phyloP scores from a whole-genome alignment of 805 yeast species.

The Saturnispora diversa region DNA sequence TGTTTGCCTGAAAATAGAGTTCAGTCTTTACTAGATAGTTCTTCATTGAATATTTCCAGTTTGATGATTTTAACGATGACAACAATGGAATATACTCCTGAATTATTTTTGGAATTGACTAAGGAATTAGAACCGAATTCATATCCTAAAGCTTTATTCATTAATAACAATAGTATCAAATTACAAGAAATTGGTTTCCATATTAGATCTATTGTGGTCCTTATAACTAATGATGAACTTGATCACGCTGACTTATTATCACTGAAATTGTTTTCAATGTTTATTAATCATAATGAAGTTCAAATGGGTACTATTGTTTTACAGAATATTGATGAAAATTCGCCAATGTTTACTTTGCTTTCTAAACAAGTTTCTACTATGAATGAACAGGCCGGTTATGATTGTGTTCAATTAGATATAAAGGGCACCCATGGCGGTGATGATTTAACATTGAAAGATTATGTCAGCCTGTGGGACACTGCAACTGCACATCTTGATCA shows the following conservation, averaged over 20 bases:
- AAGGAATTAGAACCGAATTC: constrained; percentile 12
- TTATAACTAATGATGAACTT: constrained; percentile 16
- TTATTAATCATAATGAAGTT: constrained; percentile 19
- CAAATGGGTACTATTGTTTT: constrained; percentile 9
- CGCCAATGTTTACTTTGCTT: constrained; percentile 2
- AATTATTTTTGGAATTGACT: constrained; percentile 13
- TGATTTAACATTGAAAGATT: constrained; percentile 4
- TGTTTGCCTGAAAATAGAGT: constrained; percentile 24
- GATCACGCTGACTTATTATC: constrained; percentile 20
- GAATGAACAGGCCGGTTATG: constrained; percentile 4
- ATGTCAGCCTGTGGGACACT: constrained; percentile 7
- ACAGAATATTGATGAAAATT: constrained; percentile 3
- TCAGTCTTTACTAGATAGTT: constrained; percentile 20
- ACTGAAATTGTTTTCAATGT: constrained; percentile 20
- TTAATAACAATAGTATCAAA: constrained; percentile 24
- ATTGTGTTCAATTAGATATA: background rate
- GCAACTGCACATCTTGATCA: constrained; percentile 15
- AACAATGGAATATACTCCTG: constrained; percentile 18
- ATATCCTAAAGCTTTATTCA: constrained; percentile 20
- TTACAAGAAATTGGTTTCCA: background rate
- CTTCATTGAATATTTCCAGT: constrained; percentile 17
- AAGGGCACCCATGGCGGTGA: constrained; percentile 2
- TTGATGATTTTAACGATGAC: constrained; percentile 22
- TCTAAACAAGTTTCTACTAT: background rate
- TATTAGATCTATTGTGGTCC: constrained; percentile 17